Evolutionary conservation across 768 basidiomycete genomes (phyloP).

Genomic region (Phanerodontia chrysosporium): DNA sequence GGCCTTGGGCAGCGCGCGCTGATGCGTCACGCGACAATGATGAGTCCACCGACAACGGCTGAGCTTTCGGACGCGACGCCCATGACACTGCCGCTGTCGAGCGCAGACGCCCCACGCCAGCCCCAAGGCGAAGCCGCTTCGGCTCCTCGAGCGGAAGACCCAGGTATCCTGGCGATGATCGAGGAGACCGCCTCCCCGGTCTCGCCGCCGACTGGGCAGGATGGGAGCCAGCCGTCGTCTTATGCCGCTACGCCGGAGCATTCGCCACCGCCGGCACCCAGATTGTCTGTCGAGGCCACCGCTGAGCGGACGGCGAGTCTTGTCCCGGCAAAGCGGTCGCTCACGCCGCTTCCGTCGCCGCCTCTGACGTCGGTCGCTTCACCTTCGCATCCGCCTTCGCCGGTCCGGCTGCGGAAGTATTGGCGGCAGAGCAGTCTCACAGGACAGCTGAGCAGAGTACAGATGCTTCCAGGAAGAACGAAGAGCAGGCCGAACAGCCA

Average conservation of each 20-base stretch:
- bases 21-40: background rate
- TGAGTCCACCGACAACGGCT: background rate
- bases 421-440: background rate
- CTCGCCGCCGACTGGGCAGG: no score
- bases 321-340: slow-evolving; percentile 5
- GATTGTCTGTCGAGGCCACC: background rate
- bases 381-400: slow-evolving; percentile 6
- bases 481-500: no score
- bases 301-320: slow-evolving; percentile 5
- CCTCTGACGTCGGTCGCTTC: slow-evolving; percentile 3
- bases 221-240: background rate
- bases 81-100: slow-evolving; percentile 5
- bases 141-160: background rate
- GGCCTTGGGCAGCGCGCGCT: background rate
- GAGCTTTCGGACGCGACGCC: background rate
- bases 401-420: background rate
- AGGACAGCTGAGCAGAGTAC: no score
- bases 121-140: background rate
- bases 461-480: no score
- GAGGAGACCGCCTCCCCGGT: slow-evolving; percentile 5
- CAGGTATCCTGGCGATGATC: slow-evolving; percentile 4
- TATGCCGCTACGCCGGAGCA: background rate
- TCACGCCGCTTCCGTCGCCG: slow-evolving; percentile 8
- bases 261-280: background rate
- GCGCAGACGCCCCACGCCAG: background rate